phyloP scores from a whole-genome alignment of 805 yeast species.

The Kodamaea laetipori region DNA sequence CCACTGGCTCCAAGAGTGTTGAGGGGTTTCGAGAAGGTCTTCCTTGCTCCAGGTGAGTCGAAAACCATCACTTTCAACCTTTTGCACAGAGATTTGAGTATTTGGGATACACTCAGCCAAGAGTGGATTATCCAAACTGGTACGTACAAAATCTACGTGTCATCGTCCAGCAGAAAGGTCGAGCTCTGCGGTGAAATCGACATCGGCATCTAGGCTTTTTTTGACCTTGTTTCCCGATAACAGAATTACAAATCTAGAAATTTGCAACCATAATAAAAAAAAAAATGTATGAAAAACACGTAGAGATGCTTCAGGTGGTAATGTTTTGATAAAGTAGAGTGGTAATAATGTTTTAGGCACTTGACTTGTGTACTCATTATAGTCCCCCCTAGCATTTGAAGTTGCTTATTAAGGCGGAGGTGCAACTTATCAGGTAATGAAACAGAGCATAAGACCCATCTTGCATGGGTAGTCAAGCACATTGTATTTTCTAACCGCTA shows the following conservation, averaged over 20 bases:
- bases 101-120: constrained; percentile 57
- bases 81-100: constrained; percentile 53
- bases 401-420: too few relatives aligned
- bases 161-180: constrained; percentile 49
- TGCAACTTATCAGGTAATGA: too few relatives aligned
- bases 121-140: constrained; percentile 64
- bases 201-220: constrained; percentile 28
- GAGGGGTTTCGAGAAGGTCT: constrained; percentile 60
- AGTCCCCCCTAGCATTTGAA: too few relatives aligned
- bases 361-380: too few relatives aligned
- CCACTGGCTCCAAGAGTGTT: constrained; percentile 55
- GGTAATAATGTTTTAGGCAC: too few relatives aligned
- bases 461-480: too few relatives aligned
- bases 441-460: too few relatives aligned
- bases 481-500: too few relatives aligned
- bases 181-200: constrained; percentile 50
- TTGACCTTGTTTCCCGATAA: not conserved
- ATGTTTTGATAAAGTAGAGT: too few relatives aligned
- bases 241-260: not conserved
- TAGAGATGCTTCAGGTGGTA: too few relatives aligned
- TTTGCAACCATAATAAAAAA: constrained; percentile 1
- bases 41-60: constrained; percentile 43
- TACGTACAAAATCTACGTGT: constrained; percentile 51
- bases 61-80: constrained; percentile 45
- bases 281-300: not conserved